A percentile compares a stretch with the other conserved stretches of the same genome.
Conservation (phyloP, 257 asterid genomes). For the Penstemon davidsonii region DNA sequence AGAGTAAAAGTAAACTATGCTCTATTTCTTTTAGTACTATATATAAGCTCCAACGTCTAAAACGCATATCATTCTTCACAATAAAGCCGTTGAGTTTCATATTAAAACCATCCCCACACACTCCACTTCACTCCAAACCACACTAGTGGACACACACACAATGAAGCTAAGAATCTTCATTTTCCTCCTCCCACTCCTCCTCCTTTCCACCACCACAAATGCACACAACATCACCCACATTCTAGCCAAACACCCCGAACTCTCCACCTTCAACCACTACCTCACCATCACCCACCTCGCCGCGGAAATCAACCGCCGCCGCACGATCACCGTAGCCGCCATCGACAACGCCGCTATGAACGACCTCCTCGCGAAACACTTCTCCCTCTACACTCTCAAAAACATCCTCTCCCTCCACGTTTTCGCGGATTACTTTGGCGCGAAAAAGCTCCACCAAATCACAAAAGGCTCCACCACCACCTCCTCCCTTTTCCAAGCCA, state of each 20-base stretch:
- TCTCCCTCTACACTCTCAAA: conserved; percentile 56
- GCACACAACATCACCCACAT: conserved; percentile 87
- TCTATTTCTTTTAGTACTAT: background rate
- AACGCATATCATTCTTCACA: background rate
- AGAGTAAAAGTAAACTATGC: too few species aligned
- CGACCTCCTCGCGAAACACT: conserved; percentile 62
- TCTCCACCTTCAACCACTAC: conserved; percentile 98
- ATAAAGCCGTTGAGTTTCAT: background rate
- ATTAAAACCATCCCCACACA: conserved; percentile 12
- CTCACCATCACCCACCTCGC: conserved; percentile 90
- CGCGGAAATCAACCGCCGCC: conserved; percentile 90
- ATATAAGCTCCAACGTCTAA: conserved; percentile 8
- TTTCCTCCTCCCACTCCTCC: conserved; percentile 22
- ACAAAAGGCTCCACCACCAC: conserved; percentile 76
- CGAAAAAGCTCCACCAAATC: conserved; percentile 87
- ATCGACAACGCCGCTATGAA: conserved; percentile 86
- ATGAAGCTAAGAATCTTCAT: conserved; percentile 24
- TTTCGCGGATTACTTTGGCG: conserved; percentile 87
- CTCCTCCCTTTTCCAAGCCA: conserved; percentile 92
- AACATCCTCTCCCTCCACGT: conserved; percentile 91
- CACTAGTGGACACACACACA: background rate
- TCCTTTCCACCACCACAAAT: conserved; percentile 41
- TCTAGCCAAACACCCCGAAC: conserved; percentile 71
- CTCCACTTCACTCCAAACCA: conserved; percentile 8
- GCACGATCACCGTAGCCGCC: conserved; percentile 90